Conservation (phyloP, 768 basidiomycete genomes). For the Lyophyllum shimeji region DNA sequence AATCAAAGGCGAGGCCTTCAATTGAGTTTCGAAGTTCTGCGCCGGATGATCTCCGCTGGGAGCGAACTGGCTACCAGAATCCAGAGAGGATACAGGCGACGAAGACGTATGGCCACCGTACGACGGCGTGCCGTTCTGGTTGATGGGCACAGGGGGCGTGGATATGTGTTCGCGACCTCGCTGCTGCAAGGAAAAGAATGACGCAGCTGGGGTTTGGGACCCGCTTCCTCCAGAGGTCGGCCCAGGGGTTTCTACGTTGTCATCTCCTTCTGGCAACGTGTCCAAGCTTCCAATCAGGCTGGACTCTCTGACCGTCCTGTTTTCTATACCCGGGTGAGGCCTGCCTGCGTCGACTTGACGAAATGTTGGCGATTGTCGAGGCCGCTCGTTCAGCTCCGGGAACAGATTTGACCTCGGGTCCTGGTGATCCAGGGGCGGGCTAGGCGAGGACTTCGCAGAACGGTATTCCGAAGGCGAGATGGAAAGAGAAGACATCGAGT, state of each 20-base stretch:
- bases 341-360: slow-evolving; percentile 47
- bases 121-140: slow-evolving; percentile 37
- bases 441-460: slow-evolving; percentile 70
- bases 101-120: slow-evolving; percentile 54
- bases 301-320: slow-evolving; percentile 42
- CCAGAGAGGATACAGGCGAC: slow-evolving; percentile 78
- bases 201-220: slow-evolving; percentile 19
- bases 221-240: slow-evolving; percentile 23
- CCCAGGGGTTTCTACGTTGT: slow-evolving; percentile 37
- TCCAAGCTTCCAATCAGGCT: slow-evolving; percentile 52
- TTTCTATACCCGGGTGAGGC: slow-evolving; percentile 36
- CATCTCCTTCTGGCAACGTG: slow-evolving; percentile 55
- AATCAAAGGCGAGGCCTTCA: slow-evolving; percentile 74
- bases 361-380: slow-evolving; percentile 46
- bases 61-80: slow-evolving; percentile 67
- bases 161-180: slow-evolving; percentile 37
- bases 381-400: slow-evolving; percentile 32
- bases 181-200: slow-evolving; percentile 40
- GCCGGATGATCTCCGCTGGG: slow-evolving; percentile 44
- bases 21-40: slow-evolving; percentile 65
- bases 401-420: slow-evolving; percentile 36
- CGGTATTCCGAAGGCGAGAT: slow-evolving; percentile 64
- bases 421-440: slow-evolving; percentile 47
- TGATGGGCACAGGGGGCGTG: slow-evolving; percentile 47
- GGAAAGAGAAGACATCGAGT: slow-evolving; percentile 56